Evolutionary conservation across 2,329 filamentous ascomycete genomes (phyloP), one percentile per base, ranked within the genome.

Genomic region (Ophiostoma montium): DNA sequence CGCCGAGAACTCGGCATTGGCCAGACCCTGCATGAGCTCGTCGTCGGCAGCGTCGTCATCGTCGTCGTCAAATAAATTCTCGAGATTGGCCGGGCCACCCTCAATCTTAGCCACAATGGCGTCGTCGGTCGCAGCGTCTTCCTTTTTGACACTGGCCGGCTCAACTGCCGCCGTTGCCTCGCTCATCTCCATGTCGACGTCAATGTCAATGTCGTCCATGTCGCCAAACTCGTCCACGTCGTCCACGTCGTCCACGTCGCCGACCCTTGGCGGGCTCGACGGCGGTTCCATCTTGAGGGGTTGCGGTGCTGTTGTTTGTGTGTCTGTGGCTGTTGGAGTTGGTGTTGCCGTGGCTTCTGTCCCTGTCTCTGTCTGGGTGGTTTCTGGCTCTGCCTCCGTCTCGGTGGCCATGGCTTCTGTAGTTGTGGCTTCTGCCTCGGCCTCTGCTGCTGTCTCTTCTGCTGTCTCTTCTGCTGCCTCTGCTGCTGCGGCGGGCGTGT

Each of bases 41-140:
- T 78, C 75, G 18, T 68, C 47, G 30, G 41, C 42, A 5, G 23
- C 23, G 1, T 78, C 75, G 54, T 78, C 75, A 16, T 68, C 50
- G 30, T 45, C 42, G 54, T 78, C 75, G 32, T 66, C 70, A 49
- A 81, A 81, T 11, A 82, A 56, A 5, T 80, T 74, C 45, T 79
- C 76, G 7, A 82, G 63, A 50, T 75, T 77, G 41, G 70, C 63
- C 36, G 72, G 68, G 21, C 36, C 36, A 19, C 23, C 23, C 23
- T 42, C 39, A 15, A 69, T 66, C 52, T 70, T 70, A 6, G 56
- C 56, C 12, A 59, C 55, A 10, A 56, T 44, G 9, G 44, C 32
- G 2, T 45, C 27, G 16, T 49, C 16, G n/a, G 16, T 42, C 16
- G 38, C 39, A 12, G 33, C 31, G 6, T 44, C 57, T 5, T 50